These are phyloP conservation scores for Elsinoe batatas DNA, from an alignment of 2,329 filamentous ascomycete species.

Conservation along the genomic window DNA sequence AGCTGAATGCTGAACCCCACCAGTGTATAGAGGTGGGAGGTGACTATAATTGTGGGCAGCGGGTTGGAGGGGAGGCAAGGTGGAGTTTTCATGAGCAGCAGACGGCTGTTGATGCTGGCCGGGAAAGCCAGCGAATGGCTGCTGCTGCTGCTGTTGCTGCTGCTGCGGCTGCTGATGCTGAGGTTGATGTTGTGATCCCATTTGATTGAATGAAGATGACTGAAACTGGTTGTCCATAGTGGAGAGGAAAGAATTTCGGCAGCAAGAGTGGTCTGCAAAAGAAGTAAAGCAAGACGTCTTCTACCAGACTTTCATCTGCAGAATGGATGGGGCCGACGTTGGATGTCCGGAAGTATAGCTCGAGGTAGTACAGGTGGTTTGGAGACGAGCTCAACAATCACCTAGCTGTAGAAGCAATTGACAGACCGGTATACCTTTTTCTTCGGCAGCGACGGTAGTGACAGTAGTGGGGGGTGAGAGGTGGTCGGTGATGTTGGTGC, in stretches of 20 bases:
- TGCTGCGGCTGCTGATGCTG: constrained; percentile 18
- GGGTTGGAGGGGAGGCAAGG: constrained; percentile 28
- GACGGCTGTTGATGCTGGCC: constrained; percentile 15
- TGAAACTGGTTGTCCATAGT: constrained; percentile 14
- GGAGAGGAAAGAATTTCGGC: constrained; percentile 1
- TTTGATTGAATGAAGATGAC: not conserved
- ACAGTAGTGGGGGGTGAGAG: constrained; percentile 6
- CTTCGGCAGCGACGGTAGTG: constrained; percentile 6
- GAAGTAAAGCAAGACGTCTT: constrained; percentile 1
- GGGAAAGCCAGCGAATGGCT: constrained; percentile 11
- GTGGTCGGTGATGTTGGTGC: not conserved
- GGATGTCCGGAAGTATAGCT: not conserved
- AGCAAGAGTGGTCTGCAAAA: not conserved
- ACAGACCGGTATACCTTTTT: not conserved
- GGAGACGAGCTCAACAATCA: not conserved
- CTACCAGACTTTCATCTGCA: constrained; percentile 4
- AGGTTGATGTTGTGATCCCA: constrained; percentile 18
- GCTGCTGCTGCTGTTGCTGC: constrained; percentile 17
- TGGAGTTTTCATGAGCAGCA: constrained; percentile 21
- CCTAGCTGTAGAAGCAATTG: constrained; percentile 2
- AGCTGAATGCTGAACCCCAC: constrained; percentile 21
- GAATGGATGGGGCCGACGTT: constrained; percentile 6
- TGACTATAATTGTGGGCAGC: constrained; percentile 23
- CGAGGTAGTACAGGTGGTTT: not conserved
- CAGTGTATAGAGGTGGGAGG: constrained; percentile 27